A percentile compares a stretch with the other conserved stretches of the same genome.
phyloP scores from a whole-genome alignment of 2,329 filamentous ascomycete genomes.

The Rasamsonia emersonii region DNA sequence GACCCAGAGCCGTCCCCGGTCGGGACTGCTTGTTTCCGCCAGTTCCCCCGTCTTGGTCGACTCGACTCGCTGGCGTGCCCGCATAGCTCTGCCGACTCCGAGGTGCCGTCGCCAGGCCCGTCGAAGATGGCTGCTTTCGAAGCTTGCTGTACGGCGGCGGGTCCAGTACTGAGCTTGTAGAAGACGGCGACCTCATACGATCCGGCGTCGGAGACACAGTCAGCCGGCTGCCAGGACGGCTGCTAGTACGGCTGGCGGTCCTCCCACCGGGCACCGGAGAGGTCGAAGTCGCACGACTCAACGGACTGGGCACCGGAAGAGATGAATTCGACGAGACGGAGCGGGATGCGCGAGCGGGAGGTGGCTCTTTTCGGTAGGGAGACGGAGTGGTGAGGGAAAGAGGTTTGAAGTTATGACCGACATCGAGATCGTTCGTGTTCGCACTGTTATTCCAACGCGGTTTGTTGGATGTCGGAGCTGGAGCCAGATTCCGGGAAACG shows the following conservation, averaged over 20 bases:
- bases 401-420: constrained; percentile 61
- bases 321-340: constrained; percentile 27
- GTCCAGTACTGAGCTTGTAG: constrained; percentile 22
- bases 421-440: constrained; percentile 54
- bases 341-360: constrained; percentile 21
- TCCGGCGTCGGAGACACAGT: constrained; percentile 22
- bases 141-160: constrained; percentile 36
- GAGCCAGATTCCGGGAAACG: constrained; percentile 36
- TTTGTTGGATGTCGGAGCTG: constrained; percentile 43
- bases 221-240: constrained; percentile 22
- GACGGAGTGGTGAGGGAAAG: constrained; percentile 53
- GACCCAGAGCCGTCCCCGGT: constrained; percentile 32
- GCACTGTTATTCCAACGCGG: constrained; percentile 66
- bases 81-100: constrained; percentile 33
- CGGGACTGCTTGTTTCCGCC: constrained; percentile 22
- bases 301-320: constrained; percentile 32
- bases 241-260: constrained; percentile 25
- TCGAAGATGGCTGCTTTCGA: constrained; percentile 16
- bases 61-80: constrained; percentile 22
- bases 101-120: constrained; percentile 20
- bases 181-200: constrained; percentile 20
- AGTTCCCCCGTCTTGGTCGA: constrained; percentile 10
- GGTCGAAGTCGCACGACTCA: constrained; percentile 34
- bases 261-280: constrained; percentile 28
- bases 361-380: constrained; percentile 36